Evolutionary conservation across 2,329 filamentous ascomycete species (phyloP), one percentile per base, ranked within the genome.

Genomic region (Venturia nashicola): DNA sequence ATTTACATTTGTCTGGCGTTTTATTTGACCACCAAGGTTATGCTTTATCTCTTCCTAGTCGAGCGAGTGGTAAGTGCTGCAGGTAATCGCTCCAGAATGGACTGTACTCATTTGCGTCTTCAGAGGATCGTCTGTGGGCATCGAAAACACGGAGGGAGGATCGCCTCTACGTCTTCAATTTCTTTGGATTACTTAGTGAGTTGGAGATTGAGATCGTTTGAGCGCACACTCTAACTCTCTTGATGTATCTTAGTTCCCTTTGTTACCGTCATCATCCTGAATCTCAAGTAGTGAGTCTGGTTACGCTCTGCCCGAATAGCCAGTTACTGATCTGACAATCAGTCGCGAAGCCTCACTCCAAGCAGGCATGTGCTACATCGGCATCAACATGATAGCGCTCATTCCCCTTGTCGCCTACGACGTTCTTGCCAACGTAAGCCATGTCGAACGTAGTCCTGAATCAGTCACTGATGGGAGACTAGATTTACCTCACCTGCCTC

Each of bases 1-100:
- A 20, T 59, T 8, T 59, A 59, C 27, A 59, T 59, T 16, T 59
- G 70, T 62, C 75, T 87, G 2, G 73, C 80, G 5, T 86, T 80
- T 67, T 87, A 87, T 68, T 77, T 87, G 62, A 83, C 82, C 1
- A 85, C 83, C 3, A 87, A 87, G 74, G 81, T 86, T 75, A 72
- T 86, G 34, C 83, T 86, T n/a, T 87, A 87, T 68, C 76, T 84
- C 34, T 87, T 87, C 69, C 74, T 87, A 1, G 83, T 85, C 0
- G 85, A 87, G 70, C 84, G 84, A 72, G 83, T 82, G 54, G 82
- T 84, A 73, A 70, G 79, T 42, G 9, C 9, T 42, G 9, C 40
- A 16, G 40, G 11, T 42, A 12, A 9, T 39, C 36, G 36, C 36
- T 12, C 12, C 36, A 39, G 40, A 42, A 5, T 16, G 83, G 86